phyloP scores from a whole-genome alignment of 768 basidiomycete genomes.

The Trametes maxima region DNA sequence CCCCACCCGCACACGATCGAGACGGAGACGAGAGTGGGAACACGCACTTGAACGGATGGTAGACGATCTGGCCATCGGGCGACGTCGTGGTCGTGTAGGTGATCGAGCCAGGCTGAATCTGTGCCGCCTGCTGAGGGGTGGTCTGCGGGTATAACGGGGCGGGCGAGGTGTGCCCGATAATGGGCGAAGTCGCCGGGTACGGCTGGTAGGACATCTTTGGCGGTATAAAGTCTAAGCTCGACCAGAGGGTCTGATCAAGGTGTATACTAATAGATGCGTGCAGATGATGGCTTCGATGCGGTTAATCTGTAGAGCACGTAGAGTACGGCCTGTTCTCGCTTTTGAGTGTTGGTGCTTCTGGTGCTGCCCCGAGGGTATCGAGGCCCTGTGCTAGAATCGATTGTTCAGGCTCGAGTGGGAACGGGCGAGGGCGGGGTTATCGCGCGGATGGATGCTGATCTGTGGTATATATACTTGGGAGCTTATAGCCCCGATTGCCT shows the following conservation, averaged over 20 bases:
- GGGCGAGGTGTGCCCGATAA: constrained; percentile 21
- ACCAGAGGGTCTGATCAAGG: background rate
- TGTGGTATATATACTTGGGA: constrained; percentile 25
- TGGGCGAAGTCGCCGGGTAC: constrained; percentile 9
- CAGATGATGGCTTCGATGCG: background rate
- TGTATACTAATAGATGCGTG: background rate
- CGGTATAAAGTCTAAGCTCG: background rate
- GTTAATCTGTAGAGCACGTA: background rate
- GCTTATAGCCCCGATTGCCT: constrained; percentile 20
- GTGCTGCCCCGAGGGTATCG: no score
- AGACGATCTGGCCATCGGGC: constrained; percentile 62
- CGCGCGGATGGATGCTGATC: constrained; percentile 20
- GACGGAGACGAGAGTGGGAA: background rate
- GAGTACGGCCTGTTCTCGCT: no score
- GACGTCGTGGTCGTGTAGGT: constrained; percentile 71
- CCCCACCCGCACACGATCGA: constrained; percentile 8
- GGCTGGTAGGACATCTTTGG: constrained; percentile 6
- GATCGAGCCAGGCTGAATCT: constrained; percentile 66
- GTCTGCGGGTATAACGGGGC: constrained; percentile 18
- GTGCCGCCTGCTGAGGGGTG: constrained; percentile 32
- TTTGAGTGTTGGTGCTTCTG: no score
- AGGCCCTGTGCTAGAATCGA: background rate
- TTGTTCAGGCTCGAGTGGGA: constrained; percentile 2
- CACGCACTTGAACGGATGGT: constrained; percentile 76
- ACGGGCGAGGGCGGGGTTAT: constrained; percentile 13